These are phyloP conservation scores for Pistacia vera DNA, from an alignment of 345 rosid species.

Conservation along the genomic window DNA sequence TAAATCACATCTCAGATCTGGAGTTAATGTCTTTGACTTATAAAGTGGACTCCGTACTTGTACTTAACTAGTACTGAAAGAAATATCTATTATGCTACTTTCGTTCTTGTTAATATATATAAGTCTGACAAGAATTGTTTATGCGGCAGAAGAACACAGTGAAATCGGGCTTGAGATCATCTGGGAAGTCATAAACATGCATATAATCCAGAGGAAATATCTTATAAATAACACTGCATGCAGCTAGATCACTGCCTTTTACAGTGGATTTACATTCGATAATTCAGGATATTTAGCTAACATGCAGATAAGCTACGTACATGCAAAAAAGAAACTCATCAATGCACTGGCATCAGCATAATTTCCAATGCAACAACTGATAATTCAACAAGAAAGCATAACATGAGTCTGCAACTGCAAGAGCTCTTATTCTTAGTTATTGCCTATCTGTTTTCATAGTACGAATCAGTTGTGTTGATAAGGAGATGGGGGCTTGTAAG, in stretches of 20 bases:
- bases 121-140: background rate
- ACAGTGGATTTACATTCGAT: background rate
- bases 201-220: background rate
- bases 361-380: no score
- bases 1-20: no score
- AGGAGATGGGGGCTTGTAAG: conserved; percentile 2
- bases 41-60: no score
- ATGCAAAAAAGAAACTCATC: no score
- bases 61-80: no score
- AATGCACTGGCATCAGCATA: no score
- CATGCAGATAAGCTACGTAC: no score
- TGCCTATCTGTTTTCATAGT: background rate
- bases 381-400: conserved; percentile 7
- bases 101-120: no score
- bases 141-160: background rate
- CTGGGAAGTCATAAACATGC: background rate
- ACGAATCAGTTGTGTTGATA: conserved; percentile 1
- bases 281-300: background rate
- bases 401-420: background rate
- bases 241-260: background rate
- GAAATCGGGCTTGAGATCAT: no score
- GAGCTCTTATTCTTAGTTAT: conserved; percentile 17
- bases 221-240: background rate
- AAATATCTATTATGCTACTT: no score
- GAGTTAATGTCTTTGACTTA: no score